Base-by-base conservation (phyloP, 306 rosid genomes). In the Comarum palustre region DNA sequence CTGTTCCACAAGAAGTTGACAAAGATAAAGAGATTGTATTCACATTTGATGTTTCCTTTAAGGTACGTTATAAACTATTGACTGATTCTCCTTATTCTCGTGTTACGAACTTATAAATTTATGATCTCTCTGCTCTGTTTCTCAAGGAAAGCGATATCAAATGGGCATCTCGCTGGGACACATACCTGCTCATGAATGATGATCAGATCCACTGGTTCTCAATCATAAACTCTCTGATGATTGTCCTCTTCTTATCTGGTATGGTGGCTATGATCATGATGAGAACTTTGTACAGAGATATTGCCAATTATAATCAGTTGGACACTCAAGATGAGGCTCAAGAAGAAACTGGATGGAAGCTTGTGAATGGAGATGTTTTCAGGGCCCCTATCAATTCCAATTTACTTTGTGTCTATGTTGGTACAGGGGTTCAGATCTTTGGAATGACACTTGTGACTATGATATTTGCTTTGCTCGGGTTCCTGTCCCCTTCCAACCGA, bases 241-340 rank as follows among this genome's bases (percentile, higher is more conserved):
- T 95, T 83, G 99, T 95, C 48, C 97, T 95, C 69, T 95, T 95
- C 85, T 96, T 95, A 72, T 95, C 99, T 55, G 99, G 99, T 75
- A 95, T 95, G 99, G 96, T 95, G 87, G 99, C 99, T 58, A 95
- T 95, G 99, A 95, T 91, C 86, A 95, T 90, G 97, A 90, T 95
- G 97, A 95, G 99, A 88, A 95, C 99, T 45, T 86, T 95, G 63
- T 95, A 90, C 87, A 87, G 88, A 88, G 99, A 95, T 78, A 95
- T 95, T 76, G 90, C 99, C 81, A 95, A 91, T 83, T 95, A 95
- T 83, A 95, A 95, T 83, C 99, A 95, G 79, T 88, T 95, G 79
- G 99, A 91, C 73, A 86, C 96, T 65, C 99, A 95, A 88, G 99
- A 95, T 68, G 99, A 95, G 84, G 99, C 99, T 75, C 99, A 95